Base-by-base conservation (phyloP, 306 rosid genomes). In the Quercus robur region DNA sequence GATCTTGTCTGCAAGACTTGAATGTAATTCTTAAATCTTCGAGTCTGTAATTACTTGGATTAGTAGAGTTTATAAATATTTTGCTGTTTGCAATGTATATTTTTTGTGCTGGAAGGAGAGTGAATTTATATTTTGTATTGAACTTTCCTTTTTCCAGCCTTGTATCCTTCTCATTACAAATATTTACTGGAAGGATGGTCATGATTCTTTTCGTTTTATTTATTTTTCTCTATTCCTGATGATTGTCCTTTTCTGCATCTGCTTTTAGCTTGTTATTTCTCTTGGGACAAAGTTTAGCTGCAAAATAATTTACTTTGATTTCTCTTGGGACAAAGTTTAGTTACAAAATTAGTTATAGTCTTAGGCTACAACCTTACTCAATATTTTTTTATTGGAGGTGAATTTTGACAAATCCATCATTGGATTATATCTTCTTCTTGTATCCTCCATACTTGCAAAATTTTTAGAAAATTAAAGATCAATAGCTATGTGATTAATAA, bases 301-400 rank as follows among this genome's bases (percentile, higher is more conserved):
- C 26, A 25, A 25, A 25, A 25, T 25, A 25, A 25, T 25, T n/a
- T 58, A 21, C 11, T 58, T 58, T 44, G 3, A 44, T 33, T 33
- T 5, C 38, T 33, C 31, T 59, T 23, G 18, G 26, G 26, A 25
- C 26, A 25, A 25, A 25, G 26, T 25, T 38, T 38, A 38, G 11
- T 0, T 38, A 7, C 46, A 38, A 38, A 2, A 38, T 7, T 6
- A 0, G 2, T 35, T 35, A 0, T 35, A 35, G 0, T 0, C 8
- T 35, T 1, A 35, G 0, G 0, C 9, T 35, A 35, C 44, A 35
- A 6, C 44, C 41, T 35, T 35, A 35, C 44, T 35, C 10, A 35
- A 35, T 35, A 6, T 35, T 2, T 35, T 35, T 35, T 35, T 1
- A 35, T 38, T 38, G 10, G 44, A 38, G 11, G 11, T 38, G 0